Conservation (phyloP, 805 yeast genomes). For the Blastobotrys mokoenaii region DNA sequence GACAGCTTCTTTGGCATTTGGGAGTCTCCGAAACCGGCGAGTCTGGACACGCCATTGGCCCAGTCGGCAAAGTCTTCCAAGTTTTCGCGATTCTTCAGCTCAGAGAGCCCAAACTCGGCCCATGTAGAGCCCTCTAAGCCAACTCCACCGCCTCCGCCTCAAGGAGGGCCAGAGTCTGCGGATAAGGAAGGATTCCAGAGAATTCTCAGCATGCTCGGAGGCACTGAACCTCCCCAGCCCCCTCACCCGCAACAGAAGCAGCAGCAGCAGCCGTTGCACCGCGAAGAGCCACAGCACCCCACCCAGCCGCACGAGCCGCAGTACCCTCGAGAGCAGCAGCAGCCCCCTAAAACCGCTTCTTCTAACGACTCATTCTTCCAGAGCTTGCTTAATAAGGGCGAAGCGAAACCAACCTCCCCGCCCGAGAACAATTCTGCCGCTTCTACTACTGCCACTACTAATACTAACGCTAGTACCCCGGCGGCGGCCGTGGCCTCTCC, state of each 20-base stretch:
- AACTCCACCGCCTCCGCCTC: slow-evolving; percentile 2
- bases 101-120: background rate
- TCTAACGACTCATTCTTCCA: slow-evolving; percentile 18
- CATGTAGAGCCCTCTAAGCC: slow-evolving; percentile 1
- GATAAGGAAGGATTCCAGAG: slow-evolving; percentile 27
- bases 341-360: background rate
- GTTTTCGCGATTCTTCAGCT: slow-evolving; percentile 16
- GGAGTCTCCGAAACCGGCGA: background rate
- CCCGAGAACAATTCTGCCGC: background rate
- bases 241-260: slow-evolving; percentile 1
- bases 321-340: slow-evolving; percentile 3
- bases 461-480: background rate
- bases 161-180: slow-evolving; percentile 7
- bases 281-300: slow-evolving; percentile 3
- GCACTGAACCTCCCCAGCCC: slow-evolving; percentile 2
- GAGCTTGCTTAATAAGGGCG: slow-evolving; percentile 19
- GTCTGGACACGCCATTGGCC: background rate
- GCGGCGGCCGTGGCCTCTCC: no score
- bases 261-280: slow-evolving; percentile 3
- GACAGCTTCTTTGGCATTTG: no score
- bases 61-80: slow-evolving; percentile 9
- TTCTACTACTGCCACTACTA: background rate
- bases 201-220: slow-evolving; percentile 22
- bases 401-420: background rate
- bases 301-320: slow-evolving; percentile 1